Conservation (phyloP, 1,139 yeast genomes). For the Hemisphaericaspora subhashii region DNA sequence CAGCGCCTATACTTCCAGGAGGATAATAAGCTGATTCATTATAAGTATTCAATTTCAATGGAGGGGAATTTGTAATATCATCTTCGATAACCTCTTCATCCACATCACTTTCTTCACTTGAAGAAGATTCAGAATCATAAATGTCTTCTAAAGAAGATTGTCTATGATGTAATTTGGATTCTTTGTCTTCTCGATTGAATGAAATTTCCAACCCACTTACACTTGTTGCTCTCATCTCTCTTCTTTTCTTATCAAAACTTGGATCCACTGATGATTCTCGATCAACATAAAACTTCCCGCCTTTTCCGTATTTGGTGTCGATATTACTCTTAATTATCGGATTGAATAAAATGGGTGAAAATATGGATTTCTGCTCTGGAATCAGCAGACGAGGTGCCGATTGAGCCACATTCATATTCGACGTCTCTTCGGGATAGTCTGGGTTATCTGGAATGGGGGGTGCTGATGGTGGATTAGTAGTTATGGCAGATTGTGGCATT, state of each 20-base stretch:
- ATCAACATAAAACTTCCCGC: conserved; percentile 77
- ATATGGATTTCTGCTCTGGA: conserved; percentile 47
- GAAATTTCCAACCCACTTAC: conserved; percentile 36
- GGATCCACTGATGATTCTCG: conserved; percentile 30
- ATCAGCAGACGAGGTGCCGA: conserved; percentile 10
- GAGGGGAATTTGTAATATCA: conserved; percentile 23
- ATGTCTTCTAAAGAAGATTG: conserved; percentile 9
- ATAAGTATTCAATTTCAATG: conserved; percentile 31
- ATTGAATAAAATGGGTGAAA: conserved; percentile 78
- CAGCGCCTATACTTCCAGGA: background rate
- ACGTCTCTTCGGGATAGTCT: conserved; percentile 7
- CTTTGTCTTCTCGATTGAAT: conserved; percentile 14
- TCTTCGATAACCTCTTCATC: conserved; percentile 21
- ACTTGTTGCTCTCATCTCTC: conserved; percentile 40
- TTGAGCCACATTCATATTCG: conserved; percentile 4
- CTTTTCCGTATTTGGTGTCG: conserved; percentile 80
- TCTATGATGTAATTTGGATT: conserved; percentile 18
- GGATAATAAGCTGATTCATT: conserved; percentile 17
- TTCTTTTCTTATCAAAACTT: conserved; percentile 23
- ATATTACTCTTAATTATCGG: conserved; percentile 74
- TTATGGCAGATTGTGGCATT: conserved; percentile 25
- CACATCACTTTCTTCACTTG: conserved; percentile 39
- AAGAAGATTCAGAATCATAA: conserved; percentile 13
- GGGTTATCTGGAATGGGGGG: conserved; percentile 14
- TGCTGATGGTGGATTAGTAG: conserved; percentile 16